A percentile compares a stretch with the other conserved stretches of the same genome.
Evolutionary conservation across 2,329 filamentous ascomycete species (phyloP).

Genomic region (Tolypocladium inflatum): DNA sequence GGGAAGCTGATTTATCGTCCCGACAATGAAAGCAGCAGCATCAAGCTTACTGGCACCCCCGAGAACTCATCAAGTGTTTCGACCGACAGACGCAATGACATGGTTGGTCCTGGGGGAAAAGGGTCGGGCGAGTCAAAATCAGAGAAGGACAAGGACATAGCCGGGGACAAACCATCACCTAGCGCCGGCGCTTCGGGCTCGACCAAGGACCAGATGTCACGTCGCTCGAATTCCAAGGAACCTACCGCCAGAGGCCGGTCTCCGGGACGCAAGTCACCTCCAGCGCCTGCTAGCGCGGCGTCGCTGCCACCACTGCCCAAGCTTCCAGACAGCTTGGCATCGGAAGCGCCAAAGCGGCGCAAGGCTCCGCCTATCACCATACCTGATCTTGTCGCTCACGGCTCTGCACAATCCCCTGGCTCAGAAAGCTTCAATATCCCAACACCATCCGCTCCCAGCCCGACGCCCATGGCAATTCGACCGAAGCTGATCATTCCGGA

Average conservation of each 20-base stretch:
- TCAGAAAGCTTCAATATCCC: slow-evolving; percentile 8
- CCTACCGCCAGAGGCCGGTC: not conserved
- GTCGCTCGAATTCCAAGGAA: slow-evolving; percentile 1
- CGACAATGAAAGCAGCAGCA: not conserved
- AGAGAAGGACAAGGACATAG: not conserved
- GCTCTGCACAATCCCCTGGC: not conserved
- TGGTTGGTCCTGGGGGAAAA: not conserved
- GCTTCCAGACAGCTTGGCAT: not conserved
- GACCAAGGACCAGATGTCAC: slow-evolving; percentile 7
- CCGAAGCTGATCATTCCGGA: slow-evolving; percentile 19
- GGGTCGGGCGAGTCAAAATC: not conserved
- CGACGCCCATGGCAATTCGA: slow-evolving; percentile 18
- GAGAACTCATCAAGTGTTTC: not conserved
- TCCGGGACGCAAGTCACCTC: not conserved
- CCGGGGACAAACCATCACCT: not conserved
- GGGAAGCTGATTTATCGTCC: slow-evolving; percentile 32
- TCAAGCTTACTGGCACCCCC: not conserved
- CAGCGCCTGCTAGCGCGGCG: not conserved
- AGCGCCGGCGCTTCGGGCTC: not conserved
- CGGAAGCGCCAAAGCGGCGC: not conserved
- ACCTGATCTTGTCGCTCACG: not conserved
- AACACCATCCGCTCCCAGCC: slow-evolving; percentile 23
- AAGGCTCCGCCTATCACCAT: not conserved
- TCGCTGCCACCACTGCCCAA: not conserved
- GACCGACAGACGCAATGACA: not conserved